Percentiles rank a stretch among this genome's conserved stretches.
Conservation (phyloP, 352 stramenopile genomes). For the Phytophthora hybrid region DNA sequence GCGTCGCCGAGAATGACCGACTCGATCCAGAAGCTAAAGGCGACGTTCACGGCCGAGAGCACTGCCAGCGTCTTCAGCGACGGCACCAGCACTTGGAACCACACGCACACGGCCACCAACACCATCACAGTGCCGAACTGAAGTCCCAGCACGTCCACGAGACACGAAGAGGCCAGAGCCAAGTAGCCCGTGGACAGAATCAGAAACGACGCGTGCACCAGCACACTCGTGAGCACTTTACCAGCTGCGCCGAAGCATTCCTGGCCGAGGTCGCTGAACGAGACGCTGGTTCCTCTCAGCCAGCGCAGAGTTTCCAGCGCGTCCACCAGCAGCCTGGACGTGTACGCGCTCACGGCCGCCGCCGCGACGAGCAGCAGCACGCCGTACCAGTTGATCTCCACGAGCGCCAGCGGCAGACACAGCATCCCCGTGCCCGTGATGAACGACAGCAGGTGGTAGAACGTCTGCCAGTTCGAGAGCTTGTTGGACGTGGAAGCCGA, state of each 20-base stretch:
- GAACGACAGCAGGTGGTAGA: slow-evolving; percentile 79
- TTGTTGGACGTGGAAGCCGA: slow-evolving; percentile 23
- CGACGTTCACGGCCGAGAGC: slow-evolving; percentile 79
- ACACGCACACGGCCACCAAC: slow-evolving; percentile 59
- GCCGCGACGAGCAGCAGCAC: slow-evolving; percentile 67
- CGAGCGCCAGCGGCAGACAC: slow-evolving; percentile 73
- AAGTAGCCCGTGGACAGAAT: slow-evolving; percentile 70
- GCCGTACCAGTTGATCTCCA: slow-evolving; percentile 85
- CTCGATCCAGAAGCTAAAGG: slow-evolving; percentile 83
- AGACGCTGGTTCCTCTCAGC: slow-evolving; percentile 67
- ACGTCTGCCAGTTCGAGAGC: slow-evolving; percentile 69
- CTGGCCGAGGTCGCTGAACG: slow-evolving; percentile 73
- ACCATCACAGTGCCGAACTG: slow-evolving; percentile 64
- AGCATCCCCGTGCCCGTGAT: slow-evolving; percentile 81
- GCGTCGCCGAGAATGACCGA: slow-evolving; percentile 83
- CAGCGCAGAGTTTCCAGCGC: slow-evolving; percentile 77
- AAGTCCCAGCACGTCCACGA: slow-evolving; percentile 68
- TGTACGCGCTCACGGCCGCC: slow-evolving; percentile 63
- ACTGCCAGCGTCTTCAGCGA: slow-evolving; percentile 66
- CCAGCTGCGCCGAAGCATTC: slow-evolving; percentile 68
- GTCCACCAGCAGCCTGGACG: slow-evolving; percentile 71
- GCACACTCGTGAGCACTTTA: slow-evolving; percentile 45
- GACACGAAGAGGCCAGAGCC: slow-evolving; percentile 61
- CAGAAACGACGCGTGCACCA: slow-evolving; percentile 70
- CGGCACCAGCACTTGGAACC: slow-evolving; percentile 74